Evolutionary conservation across 1,139 yeast genomes (phyloP).

Genomic region (Taphrina flavorubra): DNA sequence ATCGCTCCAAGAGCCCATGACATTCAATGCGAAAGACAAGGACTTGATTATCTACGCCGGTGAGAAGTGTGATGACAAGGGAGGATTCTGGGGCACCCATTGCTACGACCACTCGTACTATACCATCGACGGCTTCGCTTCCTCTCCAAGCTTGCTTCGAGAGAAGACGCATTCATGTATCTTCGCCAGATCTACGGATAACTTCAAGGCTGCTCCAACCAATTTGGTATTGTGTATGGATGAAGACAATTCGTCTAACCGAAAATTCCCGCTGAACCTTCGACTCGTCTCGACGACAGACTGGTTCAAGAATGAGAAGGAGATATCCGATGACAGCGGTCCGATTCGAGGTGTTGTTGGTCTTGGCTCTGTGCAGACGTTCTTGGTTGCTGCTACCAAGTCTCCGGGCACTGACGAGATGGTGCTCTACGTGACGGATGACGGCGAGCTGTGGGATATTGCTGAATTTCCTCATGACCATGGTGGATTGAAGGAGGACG

Average conservation of each 20-base stretch:
- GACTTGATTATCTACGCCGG: conserved; percentile 56
- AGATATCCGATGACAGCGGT: conserved; percentile 50
- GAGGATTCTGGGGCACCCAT: conserved; percentile 44
- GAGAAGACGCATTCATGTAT: conserved; percentile 55
- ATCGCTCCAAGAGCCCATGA: conserved; percentile 48
- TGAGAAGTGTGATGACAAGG: conserved; percentile 52
- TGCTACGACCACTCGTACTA: conserved; percentile 58
- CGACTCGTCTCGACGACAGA: conserved; percentile 60
- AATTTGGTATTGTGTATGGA: conserved; percentile 41
- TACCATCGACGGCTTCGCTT: conserved; percentile 62
- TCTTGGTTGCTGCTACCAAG: conserved; percentile 61
- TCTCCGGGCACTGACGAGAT: conserved; percentile 57
- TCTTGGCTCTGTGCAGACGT: conserved; percentile 59
- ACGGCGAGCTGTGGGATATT: conserved; percentile 60
- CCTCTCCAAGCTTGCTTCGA: conserved; percentile 54
- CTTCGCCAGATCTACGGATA: conserved; percentile 58
- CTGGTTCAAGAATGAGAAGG: conserved; percentile 57
- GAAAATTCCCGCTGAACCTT: conserved; percentile 54
- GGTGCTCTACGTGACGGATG: conserved; percentile 63
- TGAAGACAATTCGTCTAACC: conserved; percentile 50
- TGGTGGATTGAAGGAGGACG: conserved; percentile 51
- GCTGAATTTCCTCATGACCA: conserved; percentile 60
- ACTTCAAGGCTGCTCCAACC: conserved; percentile 53
- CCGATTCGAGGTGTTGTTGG: conserved; percentile 55
- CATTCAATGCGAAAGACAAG: conserved; percentile 57